phyloP scores from a whole-genome alignment of 306 rosid species.

The Quercus wislizeni region DNA sequence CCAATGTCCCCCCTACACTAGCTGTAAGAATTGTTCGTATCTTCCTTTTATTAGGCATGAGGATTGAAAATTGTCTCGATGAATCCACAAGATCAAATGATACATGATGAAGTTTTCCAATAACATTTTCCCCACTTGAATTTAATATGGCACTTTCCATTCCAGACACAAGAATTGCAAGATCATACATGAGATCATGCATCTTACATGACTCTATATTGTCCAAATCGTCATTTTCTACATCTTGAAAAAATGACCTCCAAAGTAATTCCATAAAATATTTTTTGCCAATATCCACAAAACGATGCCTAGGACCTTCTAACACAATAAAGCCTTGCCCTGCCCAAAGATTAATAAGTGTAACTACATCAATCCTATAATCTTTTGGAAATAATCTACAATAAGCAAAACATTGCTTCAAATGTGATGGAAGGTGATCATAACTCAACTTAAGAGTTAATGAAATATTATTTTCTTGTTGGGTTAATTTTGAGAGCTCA shows the following conservation, averaged over 20 bases:
- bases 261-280: slow-evolving; percentile 19
- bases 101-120: too few relatives aligned
- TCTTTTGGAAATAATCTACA: slow-evolving; percentile 21
- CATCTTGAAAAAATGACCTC: slow-evolving; percentile 20
- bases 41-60: too few relatives aligned
- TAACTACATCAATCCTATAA: neutral
- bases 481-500: too few relatives aligned
- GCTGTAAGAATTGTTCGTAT: too few relatives aligned
- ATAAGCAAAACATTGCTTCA: slow-evolving; percentile 25
- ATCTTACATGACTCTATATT: slow-evolving; percentile 15
- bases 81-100: too few relatives aligned
- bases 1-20: too few relatives aligned
- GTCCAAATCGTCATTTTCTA: neutral
- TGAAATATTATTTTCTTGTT: too few relatives aligned
- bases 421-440: slow-evolving; percentile 15
- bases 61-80: accelerated
- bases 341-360: neutral
- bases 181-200: slow-evolving; percentile 26
- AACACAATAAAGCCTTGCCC: slow-evolving; percentile 21
- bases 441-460: slow-evolving; percentile 21
- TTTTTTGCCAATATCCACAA: slow-evolving; percentile 18
- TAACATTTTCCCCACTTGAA: neutral
- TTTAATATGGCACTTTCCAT: neutral
- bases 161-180: slow-evolving; percentile 15
- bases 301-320: neutral